A percentile compares a stretch with the other conserved stretches of the same genome.
These are phyloP conservation scores for Tympanopsis confertula DNA, from an alignment of 2,329 filamentous ascomycete genomes.

Conservation along the genomic window DNA sequence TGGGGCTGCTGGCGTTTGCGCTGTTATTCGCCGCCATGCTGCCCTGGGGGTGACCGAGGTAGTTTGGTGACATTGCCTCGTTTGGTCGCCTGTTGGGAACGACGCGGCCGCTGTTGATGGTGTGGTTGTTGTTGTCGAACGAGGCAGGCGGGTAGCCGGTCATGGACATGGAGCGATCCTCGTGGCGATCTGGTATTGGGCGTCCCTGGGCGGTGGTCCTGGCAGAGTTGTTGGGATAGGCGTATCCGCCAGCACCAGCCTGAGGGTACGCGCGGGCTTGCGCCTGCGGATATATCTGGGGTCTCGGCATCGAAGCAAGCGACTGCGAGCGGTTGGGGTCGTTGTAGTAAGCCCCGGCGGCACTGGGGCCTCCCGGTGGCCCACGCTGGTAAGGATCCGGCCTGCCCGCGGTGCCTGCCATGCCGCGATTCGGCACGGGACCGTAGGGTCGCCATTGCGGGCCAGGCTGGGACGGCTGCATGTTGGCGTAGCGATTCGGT, in stretches of 20 bases:
- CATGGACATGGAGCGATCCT: slow-evolving; percentile 94
- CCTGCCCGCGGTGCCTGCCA: slow-evolving; percentile 28
- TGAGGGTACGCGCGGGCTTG: background rate
- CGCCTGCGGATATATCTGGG: slow-evolving; percentile 49
- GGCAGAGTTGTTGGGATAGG: slow-evolving; percentile 38
- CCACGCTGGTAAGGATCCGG: slow-evolving; percentile 47
- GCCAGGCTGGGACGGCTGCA: slow-evolving; percentile 26
- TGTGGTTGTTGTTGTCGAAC: slow-evolving; percentile 51
- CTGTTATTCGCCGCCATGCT: background rate
- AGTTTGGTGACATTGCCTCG: slow-evolving; percentile 10
- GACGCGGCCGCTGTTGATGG: slow-evolving; percentile 72
- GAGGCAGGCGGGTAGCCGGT: slow-evolving; percentile 43
- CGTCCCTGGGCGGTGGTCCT: slow-evolving; percentile 84
- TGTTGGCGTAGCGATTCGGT: slow-evolving; percentile 36
- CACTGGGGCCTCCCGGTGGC: slow-evolving; percentile 21
- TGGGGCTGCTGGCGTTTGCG: background rate
- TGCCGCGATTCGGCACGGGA: slow-evolving; percentile 34
- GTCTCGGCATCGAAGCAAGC: slow-evolving; percentile 65
- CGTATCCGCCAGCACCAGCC: background rate
- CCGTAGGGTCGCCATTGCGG: slow-evolving; percentile 51
- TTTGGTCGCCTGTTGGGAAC: slow-evolving; percentile 64
- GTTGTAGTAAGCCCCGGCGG: slow-evolving; percentile 63
- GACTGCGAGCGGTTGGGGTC: slow-evolving; percentile 90
- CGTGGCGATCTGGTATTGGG: slow-evolving; percentile 79
- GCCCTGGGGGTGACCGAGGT: slow-evolving; percentile 15